Evolutionary conservation across 352 stramenopile genomes (phyloP).

Genomic region (Globisporangium mamillatum): DNA sequence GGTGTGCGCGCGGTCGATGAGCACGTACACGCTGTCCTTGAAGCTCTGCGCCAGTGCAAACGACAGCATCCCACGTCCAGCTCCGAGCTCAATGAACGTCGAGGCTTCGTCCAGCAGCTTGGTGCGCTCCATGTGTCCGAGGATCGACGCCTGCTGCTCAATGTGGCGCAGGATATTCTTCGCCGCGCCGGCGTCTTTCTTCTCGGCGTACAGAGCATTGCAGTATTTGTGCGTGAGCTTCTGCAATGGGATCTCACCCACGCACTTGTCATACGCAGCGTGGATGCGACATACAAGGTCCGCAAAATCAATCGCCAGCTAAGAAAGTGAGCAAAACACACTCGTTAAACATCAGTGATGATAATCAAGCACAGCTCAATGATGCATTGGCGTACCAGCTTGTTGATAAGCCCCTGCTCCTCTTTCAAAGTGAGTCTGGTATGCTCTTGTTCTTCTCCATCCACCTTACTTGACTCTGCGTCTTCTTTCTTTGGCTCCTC

Average conservation of each 20-base stretch:
- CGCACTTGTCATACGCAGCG: constrained; percentile 41
- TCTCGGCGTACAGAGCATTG: constrained; percentile 57
- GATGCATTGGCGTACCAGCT: constrained; percentile 31
- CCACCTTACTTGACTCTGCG: not conserved
- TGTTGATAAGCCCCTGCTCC: constrained; percentile 69
- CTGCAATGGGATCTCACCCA: constrained; percentile 55
- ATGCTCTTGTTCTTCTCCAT: constrained; percentile 29
- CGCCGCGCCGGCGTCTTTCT: constrained; percentile 47
- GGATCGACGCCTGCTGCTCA: constrained; percentile 79
- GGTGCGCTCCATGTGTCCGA: constrained; percentile 69
- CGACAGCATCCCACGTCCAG: constrained; percentile 75
- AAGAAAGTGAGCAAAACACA: not conserved
- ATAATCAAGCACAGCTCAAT: not conserved
- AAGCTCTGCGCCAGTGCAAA: constrained; percentile 70
- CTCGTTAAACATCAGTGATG: not conserved
- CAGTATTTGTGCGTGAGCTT: constrained; percentile 73
- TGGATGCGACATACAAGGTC: constrained; percentile 52
- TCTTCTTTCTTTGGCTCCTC: not conserved
- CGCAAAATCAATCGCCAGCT: constrained; percentile 53
- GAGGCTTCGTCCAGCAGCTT: constrained; percentile 43
- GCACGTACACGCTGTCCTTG: constrained; percentile 57
- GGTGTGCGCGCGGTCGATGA: constrained; percentile 72
- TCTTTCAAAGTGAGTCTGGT: constrained; percentile 34
- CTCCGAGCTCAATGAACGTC: constrained; percentile 71
- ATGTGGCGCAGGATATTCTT: constrained; percentile 76